Base-by-base conservation (phyloP, 2,329 filamentous ascomycete species). In the Alternaria triticimaculans region DNA sequence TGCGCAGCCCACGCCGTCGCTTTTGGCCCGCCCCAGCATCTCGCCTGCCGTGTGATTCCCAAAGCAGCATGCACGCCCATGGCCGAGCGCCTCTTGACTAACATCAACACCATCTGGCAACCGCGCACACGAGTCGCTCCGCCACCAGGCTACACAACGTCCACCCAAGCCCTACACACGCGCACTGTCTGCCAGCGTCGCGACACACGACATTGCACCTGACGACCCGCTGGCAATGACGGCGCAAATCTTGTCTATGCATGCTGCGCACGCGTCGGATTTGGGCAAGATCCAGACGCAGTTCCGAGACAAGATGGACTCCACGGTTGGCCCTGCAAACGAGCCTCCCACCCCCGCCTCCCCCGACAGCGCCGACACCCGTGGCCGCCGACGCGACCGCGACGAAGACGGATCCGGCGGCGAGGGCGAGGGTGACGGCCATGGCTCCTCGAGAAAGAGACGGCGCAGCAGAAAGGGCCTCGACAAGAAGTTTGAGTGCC, bases 391-490 rank as follows among this genome's bases (percentile, higher is more conserved):
- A 54, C 76, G 80, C 65, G 78, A 78, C 41, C 68, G 80, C 59
- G 77, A 78, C 55, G 72, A 67, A 28, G 73, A 71, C 4, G 72
- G 72, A 37, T 76, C 64, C 58, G 61, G 55, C 18, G 76, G 73
- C 30, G 75, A 77, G 30, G 74, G 68, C 14, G 73, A 73, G 45
- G 68, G 65, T 46, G 75, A 78, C 21, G 72, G 67, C 44, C 65
- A 63, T 7, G 76, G 79, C 46, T 76, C 73, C 50, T 80, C 79
- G 63, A 73, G 83, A 58, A 86, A 93, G 80, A 84, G 90, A 62
- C 84, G 91, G 70, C 83, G 91, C 59, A 94, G 91, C 80, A 88
- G 92, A 68, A 94, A 94, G 78, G 91, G 90, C 4, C 82, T 93
- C 44, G 92, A 94, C 78, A 94, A 94, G 82, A 88, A 86, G 86